Evolutionary conservation across 345 rosid species (phyloP).

Genomic region (Camelina laxa): DNA sequence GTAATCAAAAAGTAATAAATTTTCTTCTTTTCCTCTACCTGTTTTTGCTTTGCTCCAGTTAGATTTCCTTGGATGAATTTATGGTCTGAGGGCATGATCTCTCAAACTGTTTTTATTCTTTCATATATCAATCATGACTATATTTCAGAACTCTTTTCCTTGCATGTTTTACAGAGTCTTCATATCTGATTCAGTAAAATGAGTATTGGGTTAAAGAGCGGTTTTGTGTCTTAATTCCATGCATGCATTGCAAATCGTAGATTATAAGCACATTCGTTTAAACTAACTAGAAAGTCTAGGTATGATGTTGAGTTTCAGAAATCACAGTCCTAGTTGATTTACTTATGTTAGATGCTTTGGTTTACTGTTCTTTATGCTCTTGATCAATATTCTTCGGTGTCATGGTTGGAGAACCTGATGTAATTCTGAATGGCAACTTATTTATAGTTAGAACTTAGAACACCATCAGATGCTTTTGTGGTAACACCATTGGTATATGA

Average conservation of each 20-base stretch:
- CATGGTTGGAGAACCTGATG: background rate
- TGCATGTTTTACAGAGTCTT: slow-evolving; percentile 16
- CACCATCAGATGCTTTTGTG: slow-evolving; percentile 7
- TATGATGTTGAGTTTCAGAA: background rate
- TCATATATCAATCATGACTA: slow-evolving; percentile 24
- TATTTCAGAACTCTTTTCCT: slow-evolving; percentile 18
- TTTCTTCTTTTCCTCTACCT: slow-evolving; percentile 17
- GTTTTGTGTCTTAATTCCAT: background rate
- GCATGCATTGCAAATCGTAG: background rate
- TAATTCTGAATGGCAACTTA: background rate
- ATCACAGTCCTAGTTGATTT: background rate
- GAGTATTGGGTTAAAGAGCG: background rate
- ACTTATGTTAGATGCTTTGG: background rate
- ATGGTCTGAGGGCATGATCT: slow-evolving; percentile 30
- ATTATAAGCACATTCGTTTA: slow-evolving; percentile 1
- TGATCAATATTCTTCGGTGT: background rate
- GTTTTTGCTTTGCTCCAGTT: slow-evolving; percentile 32
- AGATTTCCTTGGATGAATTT: slow-evolving; percentile 16
- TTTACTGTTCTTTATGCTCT: background rate
- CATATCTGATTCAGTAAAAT: slow-evolving; percentile 12
- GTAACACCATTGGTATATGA: background rate
- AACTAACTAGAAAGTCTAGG: slow-evolving; percentile 16
- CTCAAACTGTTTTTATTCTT: slow-evolving; percentile 33
- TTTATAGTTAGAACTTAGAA: background rate
- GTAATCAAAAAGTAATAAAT: slow-evolving; percentile 39